These are phyloP conservation scores for Tephrocybe sp. DNA, from an alignment of 768 basidiomycete species.

Conservation along the genomic window DNA sequence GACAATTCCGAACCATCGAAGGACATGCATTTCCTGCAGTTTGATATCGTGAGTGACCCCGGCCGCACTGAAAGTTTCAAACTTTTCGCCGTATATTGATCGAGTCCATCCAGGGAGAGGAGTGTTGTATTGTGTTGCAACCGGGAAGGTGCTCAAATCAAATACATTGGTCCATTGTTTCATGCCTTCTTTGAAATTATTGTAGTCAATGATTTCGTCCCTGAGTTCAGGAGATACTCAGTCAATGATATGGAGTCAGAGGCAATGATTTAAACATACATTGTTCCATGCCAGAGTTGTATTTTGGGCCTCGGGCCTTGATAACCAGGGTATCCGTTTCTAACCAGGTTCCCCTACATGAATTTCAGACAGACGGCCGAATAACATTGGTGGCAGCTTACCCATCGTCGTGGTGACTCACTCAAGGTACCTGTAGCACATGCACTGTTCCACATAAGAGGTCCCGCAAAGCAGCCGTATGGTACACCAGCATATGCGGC, in stretches of 20 bases:
- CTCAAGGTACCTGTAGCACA: constrained; percentile 43
- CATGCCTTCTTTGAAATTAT: constrained; percentile 49
- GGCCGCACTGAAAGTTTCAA: constrained; percentile 43
- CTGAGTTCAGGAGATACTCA: constrained; percentile 20
- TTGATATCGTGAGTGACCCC: constrained; percentile 49
- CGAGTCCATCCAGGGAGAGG: constrained; percentile 45
- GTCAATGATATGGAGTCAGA: neutral
- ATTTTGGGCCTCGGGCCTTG: constrained; percentile 48
- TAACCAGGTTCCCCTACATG: constrained; percentile 38
- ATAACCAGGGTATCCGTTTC: constrained; percentile 48
- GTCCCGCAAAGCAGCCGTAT: constrained; percentile 51
- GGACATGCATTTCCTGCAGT: constrained; percentile 39
- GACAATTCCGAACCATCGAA: constrained; percentile 44
- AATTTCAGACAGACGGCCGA: neutral
- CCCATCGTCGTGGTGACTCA: constrained; percentile 47
- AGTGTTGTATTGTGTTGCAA: constrained; percentile 35
- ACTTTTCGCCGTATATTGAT: constrained; percentile 41
- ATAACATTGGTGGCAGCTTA: constrained; percentile 18
- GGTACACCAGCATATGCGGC: constrained; percentile 50
- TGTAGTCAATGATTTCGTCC: constrained; percentile 47
- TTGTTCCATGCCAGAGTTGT: constrained; percentile 54
- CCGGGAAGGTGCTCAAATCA: constrained; percentile 38
- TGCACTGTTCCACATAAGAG: constrained; percentile 43
- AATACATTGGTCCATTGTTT: constrained; percentile 58
- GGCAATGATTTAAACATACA: constrained; percentile 18